These are phyloP conservation scores for Diaporthe citriasiana DNA, from an alignment of 2,329 filamentous ascomycete species.

Conservation along the genomic window DNA sequence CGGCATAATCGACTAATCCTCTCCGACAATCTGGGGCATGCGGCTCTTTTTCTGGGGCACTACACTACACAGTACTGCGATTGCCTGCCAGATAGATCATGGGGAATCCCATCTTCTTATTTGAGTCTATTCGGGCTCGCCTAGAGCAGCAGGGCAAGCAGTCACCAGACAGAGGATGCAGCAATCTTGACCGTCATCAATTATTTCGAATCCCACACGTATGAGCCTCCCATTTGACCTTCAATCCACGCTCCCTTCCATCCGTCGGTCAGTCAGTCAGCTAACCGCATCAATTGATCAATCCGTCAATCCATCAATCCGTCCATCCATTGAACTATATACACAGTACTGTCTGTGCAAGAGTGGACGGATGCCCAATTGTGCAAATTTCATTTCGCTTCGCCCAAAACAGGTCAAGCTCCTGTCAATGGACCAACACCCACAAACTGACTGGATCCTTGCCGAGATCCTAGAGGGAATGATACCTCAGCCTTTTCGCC, in stretches of 20 bases:
- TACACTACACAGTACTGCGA: background rate
- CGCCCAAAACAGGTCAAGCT: slow-evolving; percentile 17
- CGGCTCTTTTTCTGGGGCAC: slow-evolving; percentile 22
- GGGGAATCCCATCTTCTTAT: slow-evolving; percentile 6
- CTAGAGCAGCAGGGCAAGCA: background rate
- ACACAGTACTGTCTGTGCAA: slow-evolving; percentile 23
- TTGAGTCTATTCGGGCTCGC: background rate
- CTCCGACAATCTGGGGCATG: slow-evolving; percentile 30
- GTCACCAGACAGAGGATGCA: background rate
- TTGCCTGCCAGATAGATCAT: background rate
- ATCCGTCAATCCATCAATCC: background rate
- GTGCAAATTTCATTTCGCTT: slow-evolving; percentile 31
- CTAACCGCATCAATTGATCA: background rate
- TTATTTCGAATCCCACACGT: background rate
- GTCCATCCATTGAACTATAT: background rate
- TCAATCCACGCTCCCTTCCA: background rate
- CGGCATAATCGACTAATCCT: background rate
- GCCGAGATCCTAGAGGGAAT: background rate
- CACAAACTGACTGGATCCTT: background rate
- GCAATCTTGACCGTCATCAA: slow-evolving; percentile 20
- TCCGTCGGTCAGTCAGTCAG: background rate
- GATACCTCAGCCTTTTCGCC: background rate
- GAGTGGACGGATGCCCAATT: slow-evolving; percentile 19
- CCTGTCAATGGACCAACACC: slow-evolving; percentile 32
- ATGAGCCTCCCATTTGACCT: background rate